Evolutionary conservation across 2,329 filamentous ascomycete species (phyloP).

Genomic region (Rhynchosporium graminicola): DNA sequence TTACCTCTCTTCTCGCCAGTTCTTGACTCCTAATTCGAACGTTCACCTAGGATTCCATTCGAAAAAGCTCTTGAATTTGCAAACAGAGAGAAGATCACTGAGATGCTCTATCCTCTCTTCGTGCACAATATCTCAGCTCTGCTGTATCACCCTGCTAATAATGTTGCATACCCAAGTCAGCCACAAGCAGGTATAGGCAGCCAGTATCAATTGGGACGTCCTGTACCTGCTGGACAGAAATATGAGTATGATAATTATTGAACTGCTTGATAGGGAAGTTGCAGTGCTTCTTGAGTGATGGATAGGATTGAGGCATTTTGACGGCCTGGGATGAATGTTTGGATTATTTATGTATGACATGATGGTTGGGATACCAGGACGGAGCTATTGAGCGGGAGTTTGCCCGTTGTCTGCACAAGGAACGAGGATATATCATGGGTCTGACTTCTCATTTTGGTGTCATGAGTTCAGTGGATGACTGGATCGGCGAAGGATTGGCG

Average conservation of each 20-base stretch:
- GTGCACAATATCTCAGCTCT: slow-evolving; percentile 95
- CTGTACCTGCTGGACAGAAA: slow-evolving; percentile 9
- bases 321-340: not conserved
- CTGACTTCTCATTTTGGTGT: slow-evolving; percentile 2
- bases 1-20: not conserved
- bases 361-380: not conserved
- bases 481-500: not conserved
- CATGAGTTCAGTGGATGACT: not conserved
- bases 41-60: slow-evolving; percentile 78
- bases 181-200: not conserved
- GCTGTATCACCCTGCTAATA: slow-evolving; percentile 89
- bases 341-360: not conserved
- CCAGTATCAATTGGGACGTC: not conserved
- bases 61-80: slow-evolving; percentile 94
- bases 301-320: not conserved
- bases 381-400: not conserved
- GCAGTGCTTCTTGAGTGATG: not conserved
- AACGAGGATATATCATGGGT: not conserved
- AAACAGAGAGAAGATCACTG: slow-evolving; percentile 98
- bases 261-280: not conserved
- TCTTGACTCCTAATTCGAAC: not conserved
- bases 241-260: slow-evolving; percentile 8
- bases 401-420: not conserved
- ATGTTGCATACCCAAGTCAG: slow-evolving; percentile 10
- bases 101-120: slow-evolving; percentile 89